Evolutionary conservation across 768 basidiomycete species (phyloP), one percentile per base, ranked within the genome.

Genomic region (Podaxis sp.): DNA sequence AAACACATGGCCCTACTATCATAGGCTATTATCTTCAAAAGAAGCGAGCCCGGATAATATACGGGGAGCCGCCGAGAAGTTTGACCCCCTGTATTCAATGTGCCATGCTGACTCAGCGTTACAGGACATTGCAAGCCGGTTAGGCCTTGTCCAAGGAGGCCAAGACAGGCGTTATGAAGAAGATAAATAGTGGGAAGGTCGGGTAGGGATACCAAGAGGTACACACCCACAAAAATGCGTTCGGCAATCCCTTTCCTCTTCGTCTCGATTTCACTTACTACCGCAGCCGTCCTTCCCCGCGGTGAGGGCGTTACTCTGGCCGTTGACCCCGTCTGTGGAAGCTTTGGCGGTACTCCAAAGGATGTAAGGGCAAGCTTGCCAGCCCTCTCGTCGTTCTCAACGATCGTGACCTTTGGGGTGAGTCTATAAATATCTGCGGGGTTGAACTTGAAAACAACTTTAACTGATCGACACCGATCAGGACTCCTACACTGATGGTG

Each of bases 361-460:
- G 79, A 84, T 64, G 76, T 83, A 43, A 85, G 81, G 49, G 77
- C 74, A 0, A 82, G 82, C 0, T 60, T 60, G 36, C 59, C 59
- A 3, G 13, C 38, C n/a, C 51, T 60, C n/a, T 53, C 51, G 17
- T 38, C 59, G 24, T 53, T 60, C 33, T 41, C 37, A n/a, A 85
- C 80, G 4, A 78, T 85, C 41, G 83, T 85, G 1, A 75, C 82
- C 1, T 85, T 85, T 61, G 81, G 82, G 22, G 83, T 82, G 66
- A 50, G 75, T 40, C 52, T 17, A 36, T 47, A 25, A 24, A 38
- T 40, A 41, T 43, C 11, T 53, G 13, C 46, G 47, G 29, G 46
- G 15, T 33, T 36, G 33, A 36, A 17, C 53, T 25, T n/a, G 24
- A 7, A 36, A 60, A 49, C 51, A 29, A 29, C 17, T 40, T 12